Percentiles rank a stretch among this genome's conserved stretches.
Conservation (phyloP, 306 rosid genomes). For the Quercus ilex region DNA sequence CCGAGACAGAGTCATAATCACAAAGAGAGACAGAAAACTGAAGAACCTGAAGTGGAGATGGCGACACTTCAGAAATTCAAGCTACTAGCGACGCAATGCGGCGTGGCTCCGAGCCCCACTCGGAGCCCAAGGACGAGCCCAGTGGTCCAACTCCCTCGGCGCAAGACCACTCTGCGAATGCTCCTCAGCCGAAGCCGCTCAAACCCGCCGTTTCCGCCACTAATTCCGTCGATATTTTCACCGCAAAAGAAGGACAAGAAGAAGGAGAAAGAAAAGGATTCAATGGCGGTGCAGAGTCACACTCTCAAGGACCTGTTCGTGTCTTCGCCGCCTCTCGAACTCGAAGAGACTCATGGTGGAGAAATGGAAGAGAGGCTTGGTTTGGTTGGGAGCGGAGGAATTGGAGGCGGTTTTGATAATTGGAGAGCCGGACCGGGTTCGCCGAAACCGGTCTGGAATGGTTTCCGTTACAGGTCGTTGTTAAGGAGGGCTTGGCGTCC, state of each 20-base stretch:
- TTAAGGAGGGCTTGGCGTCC: constrained; percentile 86
- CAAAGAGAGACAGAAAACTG: background rate
- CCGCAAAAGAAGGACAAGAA: constrained; percentile 19
- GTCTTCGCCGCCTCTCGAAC: constrained; percentile 54
- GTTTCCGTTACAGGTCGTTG: constrained; percentile 65
- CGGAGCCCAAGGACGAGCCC: constrained; percentile 82
- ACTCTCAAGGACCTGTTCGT: constrained; percentile 69
- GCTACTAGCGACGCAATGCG: constrained; percentile 72
- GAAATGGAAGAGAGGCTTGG: background rate
- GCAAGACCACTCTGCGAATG: constrained; percentile 57
- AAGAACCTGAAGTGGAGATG: constrained; percentile 35
- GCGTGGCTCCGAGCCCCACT: constrained; percentile 65
- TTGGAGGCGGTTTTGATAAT: constrained; percentile 17
- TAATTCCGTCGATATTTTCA: constrained; percentile 6
- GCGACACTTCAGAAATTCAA: constrained; percentile 77
- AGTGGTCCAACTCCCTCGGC: constrained; percentile 61
- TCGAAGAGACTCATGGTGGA: constrained; percentile 17
- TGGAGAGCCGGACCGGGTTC: constrained; percentile 42
- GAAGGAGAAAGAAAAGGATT: constrained; percentile 19
- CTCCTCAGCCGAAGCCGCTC: constrained; percentile 60
- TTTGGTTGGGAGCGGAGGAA: constrained; percentile 6
- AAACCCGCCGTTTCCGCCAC: constrained; percentile 22
- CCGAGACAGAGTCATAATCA: background rate
- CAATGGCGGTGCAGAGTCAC: constrained; percentile 33
- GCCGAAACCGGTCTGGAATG: constrained; percentile 52